Evolutionary conservation across 306 rosid species (phyloP), one percentile per base, ranked within the genome.

Genomic region (Acmispon strigosus): DNA sequence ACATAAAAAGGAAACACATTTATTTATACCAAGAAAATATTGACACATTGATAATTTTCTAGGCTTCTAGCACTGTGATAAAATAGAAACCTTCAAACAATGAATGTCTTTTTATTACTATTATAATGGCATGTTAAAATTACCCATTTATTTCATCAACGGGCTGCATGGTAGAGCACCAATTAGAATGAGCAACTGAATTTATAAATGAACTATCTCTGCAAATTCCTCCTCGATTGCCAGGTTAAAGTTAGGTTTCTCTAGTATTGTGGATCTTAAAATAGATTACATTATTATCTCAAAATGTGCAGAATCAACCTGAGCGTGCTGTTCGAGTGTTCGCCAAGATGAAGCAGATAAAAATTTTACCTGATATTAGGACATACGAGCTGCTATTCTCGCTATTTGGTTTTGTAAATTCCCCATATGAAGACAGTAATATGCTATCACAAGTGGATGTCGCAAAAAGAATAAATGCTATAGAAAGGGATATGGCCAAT

Each of bases 341-440:
- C 7, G 88, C 87, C 73, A 90, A 85, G 82, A 92, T 92, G 96
- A 86, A 84, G 78, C 82, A 61, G 53, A 62, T 81, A 27, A 78
- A 86, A 55, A 41, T 86, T 68, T 17, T 45, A 71, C 98, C 98
- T 73, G 70, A 90, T 86, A 80, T 85, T 69, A 61, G 69, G 87
- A 92, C 96, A 43, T 92, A 81, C 3, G 93, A 81, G 86, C 84
- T 79, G 74, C 70, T 92, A 59, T 90, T 88, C 85, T 86, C 84
- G 29, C 80, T 92, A 84, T 92, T 92, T 82, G 86, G 96, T 15
- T 78, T 62, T 12, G 96, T 92, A 62, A 90, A 90, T 79, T 83
- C 88, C 75, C 96, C 90, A 7, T 92, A 86, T 60, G 96, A 92
- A 84, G 72, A 74, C 67, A 86, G 87, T 17, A 76, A 85, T 83